Evolutionary conservation across 73 alveolate genomes (phyloP).

Genomic region (Uronychia binucleata): DNA sequence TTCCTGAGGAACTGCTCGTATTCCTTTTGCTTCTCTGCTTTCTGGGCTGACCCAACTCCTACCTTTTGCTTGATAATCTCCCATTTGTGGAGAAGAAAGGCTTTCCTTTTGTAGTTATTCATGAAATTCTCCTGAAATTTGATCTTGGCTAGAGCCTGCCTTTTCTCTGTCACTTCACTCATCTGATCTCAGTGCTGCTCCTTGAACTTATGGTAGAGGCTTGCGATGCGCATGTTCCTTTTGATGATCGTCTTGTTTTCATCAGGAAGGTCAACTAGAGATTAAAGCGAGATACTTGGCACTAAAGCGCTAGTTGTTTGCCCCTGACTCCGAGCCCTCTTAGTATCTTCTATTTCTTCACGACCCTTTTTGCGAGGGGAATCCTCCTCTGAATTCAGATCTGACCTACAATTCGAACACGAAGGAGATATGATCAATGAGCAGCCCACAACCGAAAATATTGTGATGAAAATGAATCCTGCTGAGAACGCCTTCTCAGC

Average conservation of each 20-base stretch:
- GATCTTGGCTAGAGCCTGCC: background rate
- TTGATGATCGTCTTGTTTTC: background rate
- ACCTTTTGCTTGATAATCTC: background rate
- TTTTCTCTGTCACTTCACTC: background rate
- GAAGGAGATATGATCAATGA: background rate
- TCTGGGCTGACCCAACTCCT: background rate
- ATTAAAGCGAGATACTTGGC: too few species aligned
- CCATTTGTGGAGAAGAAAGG: background rate
- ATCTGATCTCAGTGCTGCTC: background rate
- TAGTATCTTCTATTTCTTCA: too few species aligned
- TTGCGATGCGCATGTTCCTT: background rate
- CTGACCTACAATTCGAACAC: too few species aligned
- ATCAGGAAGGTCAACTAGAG: too few species aligned
- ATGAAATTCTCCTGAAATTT: background rate
- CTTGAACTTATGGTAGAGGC: background rate
- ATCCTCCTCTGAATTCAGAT: background rate
- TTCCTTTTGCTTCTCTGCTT: background rate
- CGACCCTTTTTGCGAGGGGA: background rate
- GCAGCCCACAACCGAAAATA: background rate
- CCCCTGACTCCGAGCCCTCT: too few species aligned
- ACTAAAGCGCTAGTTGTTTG: too few species aligned
- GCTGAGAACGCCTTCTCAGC: background rate
- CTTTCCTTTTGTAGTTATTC: background rate
- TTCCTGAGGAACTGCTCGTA: background rate
- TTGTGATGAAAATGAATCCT: background rate